These are phyloP conservation scores for Termitomyces heimii DNA, from an alignment of 768 basidiomycete genomes.

Conservation along the genomic window DNA sequence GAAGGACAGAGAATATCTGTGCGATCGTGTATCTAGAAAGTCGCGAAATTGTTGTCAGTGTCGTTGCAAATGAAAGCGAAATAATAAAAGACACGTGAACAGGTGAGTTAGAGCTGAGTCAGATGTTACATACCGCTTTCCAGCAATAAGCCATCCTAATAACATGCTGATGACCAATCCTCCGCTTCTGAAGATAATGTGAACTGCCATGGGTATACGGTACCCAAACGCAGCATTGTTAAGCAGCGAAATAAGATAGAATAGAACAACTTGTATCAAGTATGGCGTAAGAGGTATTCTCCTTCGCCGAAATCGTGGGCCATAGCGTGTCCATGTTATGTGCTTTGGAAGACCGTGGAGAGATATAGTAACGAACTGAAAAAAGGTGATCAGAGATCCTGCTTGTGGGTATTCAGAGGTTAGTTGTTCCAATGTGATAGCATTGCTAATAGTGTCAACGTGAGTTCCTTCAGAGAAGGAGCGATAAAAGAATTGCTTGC, in stretches of 20 bases:
- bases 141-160: conserved; percentile 63
- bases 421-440: conserved; percentile 69
- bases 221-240: conserved; percentile 93
- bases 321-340: conserved; percentile 40
- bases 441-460: conserved; percentile 47
- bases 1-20: conserved; percentile 72
- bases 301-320: conserved; percentile 54
- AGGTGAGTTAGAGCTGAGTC: background rate
- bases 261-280: conserved; percentile 74
- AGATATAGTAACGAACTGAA: conserved; percentile 78
- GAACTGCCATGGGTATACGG: conserved; percentile 83
- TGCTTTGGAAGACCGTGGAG: conserved; percentile 67
- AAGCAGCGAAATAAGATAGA: conserved; percentile 71
- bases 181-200: conserved; percentile 91
- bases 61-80: no score
- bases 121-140: conserved; percentile 56
- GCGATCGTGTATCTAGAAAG: conserved; percentile 46
- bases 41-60: background rate
- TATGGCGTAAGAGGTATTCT: conserved; percentile 70
- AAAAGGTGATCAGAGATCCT: conserved; percentile 82
- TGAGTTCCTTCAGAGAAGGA: background rate
- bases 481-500: conserved; percentile 18
- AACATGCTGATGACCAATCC: conserved; percentile 82
- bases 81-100: background rate
- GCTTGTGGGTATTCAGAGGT: conserved; percentile 62